Evolutionary conservation across 371 early-diverging fungal genomes (phyloP).

Genomic region (Rhizopus sp.): DNA sequence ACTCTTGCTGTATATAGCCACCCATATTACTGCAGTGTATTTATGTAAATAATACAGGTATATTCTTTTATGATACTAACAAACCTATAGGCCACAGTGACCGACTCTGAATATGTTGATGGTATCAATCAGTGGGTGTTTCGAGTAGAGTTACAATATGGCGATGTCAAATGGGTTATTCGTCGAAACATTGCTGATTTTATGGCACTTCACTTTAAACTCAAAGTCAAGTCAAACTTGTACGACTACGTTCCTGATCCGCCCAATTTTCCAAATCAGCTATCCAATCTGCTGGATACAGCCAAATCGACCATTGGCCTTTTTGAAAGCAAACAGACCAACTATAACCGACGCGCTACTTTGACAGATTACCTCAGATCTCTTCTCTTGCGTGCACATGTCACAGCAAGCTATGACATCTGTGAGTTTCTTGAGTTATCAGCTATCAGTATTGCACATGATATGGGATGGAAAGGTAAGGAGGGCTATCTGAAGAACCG

Average conservation of each 20-base stretch:
- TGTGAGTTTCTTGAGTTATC: slow-evolving; percentile 83
- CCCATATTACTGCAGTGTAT: slow-evolving; percentile 45
- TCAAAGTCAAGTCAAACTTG: slow-evolving; percentile 54
- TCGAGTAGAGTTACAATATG: slow-evolving; percentile 78
- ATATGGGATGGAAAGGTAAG: slow-evolving; percentile 88
- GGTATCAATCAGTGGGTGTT: slow-evolving; percentile 52
- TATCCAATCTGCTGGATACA: slow-evolving; percentile 43
- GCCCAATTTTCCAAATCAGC: slow-evolving; percentile 49
- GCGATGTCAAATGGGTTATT: slow-evolving; percentile 80
- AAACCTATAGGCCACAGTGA: slow-evolving; percentile 44
- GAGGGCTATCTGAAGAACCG: slow-evolving; percentile 74
- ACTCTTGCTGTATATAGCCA: slow-evolving; percentile 28
- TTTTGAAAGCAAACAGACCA: slow-evolving; percentile 8
- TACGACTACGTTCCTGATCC: slow-evolving; percentile 43
- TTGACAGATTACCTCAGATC: slow-evolving; percentile 65
- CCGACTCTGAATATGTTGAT: slow-evolving; percentile 54
- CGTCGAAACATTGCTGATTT: slow-evolving; percentile 74
- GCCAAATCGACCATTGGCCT: slow-evolving; percentile 40
- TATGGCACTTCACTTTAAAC: slow-evolving; percentile 63
- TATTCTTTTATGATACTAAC: neutral
- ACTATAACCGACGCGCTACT: slow-evolving; percentile 43
- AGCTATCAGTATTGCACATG: slow-evolving; percentile 70
- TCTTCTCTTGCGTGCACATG: slow-evolving; percentile 59
- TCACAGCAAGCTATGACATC: slow-evolving; percentile 68
- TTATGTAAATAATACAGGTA: slow-evolving; percentile 23